Base-by-base conservation (phyloP, 2,329 filamentous ascomycete genomes). In the Monilinia polystroma region DNA sequence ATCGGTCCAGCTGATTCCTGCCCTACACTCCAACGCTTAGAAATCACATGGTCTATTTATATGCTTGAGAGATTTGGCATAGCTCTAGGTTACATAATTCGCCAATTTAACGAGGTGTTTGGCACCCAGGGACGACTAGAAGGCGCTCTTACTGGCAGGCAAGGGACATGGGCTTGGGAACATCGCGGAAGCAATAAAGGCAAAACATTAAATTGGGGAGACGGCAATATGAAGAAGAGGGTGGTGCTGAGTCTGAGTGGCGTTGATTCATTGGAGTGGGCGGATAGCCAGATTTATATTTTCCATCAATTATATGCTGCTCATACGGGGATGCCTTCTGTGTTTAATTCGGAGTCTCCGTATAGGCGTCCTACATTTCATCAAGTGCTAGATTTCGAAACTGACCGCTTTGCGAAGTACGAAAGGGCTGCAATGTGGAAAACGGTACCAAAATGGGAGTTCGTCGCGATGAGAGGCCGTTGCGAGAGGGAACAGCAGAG, bases 1-100 rank as follows among this genome's bases (percentile, higher is more conserved):
- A 16, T 59, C 11, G 26, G 57, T 1, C 57, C 57, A 2, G 20
- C 8, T 18, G 41, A 59, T 11, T 47, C 18, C 6, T 59, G 43
- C 32, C 57, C 57, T 3, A 1, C 18, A 29, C 57, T 59, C 7
- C 57, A 47, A n/a, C 11, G 29, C 0, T n/a, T 59, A 2, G 20
- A 59, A 59, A 23, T 59, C 43, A 49, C 43, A 49, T 59, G 43
- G 57, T 29, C 43, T 7, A 29, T 5, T 11, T 49, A 59, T 12
- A 32, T 35, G 2, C 7, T 59, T 10, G 57, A 49, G 3, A 59
- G 18, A 49, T 23, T n/a, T 11, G 29, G 43, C 12, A 7, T 47
- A 7, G 5, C 18, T 1, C 4, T 59, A 3, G 43, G 16, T 10
- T 49, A 18, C 10, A 49, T 38, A 0, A 49, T 59, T 4, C 18